Evolutionary conservation across 2,329 filamentous ascomycete genomes (phyloP).

Genomic region (Corinectria fuckeliana): DNA sequence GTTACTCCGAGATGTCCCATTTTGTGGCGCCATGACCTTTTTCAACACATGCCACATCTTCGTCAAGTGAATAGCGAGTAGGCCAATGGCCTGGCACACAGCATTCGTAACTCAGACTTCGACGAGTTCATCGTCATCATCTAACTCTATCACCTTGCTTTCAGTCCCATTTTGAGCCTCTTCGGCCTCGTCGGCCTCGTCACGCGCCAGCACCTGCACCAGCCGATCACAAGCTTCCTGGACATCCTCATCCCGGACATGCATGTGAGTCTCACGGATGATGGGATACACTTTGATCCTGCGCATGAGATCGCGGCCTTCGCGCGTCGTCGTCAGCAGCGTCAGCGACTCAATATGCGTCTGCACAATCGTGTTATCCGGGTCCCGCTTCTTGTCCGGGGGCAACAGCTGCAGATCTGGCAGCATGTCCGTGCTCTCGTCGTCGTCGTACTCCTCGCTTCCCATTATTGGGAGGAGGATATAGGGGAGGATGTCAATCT

Average conservation of each 20-base stretch:
- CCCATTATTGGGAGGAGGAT: constrained; percentile 87
- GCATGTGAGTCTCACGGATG: constrained; percentile 82
- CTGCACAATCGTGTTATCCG: constrained; percentile 76
- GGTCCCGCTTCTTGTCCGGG: constrained; percentile 86
- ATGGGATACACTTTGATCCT: constrained; percentile 86
- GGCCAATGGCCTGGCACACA: no score
- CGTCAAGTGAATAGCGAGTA: neutral
- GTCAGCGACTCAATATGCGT: constrained; percentile 90
- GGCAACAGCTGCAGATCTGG: constrained; percentile 89
- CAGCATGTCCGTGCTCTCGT: constrained; percentile 86
- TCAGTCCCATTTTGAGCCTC: constrained; percentile 44
- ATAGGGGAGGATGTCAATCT: constrained; percentile 85
- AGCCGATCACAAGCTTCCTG: constrained; percentile 85
- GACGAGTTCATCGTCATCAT: constrained; percentile 61
- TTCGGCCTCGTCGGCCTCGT: constrained; percentile 63
- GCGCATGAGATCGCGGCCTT: constrained; percentile 77
- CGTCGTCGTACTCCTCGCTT: constrained; percentile 84
- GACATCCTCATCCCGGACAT: constrained; percentile 79
- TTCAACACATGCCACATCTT: neutral
- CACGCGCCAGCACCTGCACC: constrained; percentile 86
- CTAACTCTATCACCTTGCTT: constrained; percentile 52
- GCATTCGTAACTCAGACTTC: constrained; percentile 63
- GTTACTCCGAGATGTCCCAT: neutral
- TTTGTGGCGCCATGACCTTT: neutral
- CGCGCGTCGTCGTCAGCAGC: constrained; percentile 78